Percentiles rank a stretch among this genome's conserved stretches.
These are phyloP conservation scores for Condylostoma magnum DNA, from an alignment of 169 alveolate genomes.

Conservation along the genomic window DNA sequence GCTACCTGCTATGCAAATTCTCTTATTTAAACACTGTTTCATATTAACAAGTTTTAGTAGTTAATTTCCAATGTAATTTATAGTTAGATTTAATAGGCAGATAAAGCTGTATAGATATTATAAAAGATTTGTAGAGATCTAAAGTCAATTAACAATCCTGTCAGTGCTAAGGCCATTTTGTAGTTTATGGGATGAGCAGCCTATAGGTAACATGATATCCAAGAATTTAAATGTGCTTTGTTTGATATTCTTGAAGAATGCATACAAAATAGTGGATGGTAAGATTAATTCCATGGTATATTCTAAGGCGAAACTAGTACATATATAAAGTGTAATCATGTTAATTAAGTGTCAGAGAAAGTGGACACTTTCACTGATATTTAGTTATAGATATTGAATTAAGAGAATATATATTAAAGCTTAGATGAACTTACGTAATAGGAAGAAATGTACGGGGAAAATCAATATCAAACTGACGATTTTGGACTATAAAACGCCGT, in stretches of 20 bases:
- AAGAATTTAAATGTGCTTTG: constrained; percentile 62
- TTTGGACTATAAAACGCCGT: constrained; percentile 65
- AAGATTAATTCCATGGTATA: constrained; percentile 53
- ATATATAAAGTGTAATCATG: constrained; percentile 53
- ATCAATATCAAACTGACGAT: constrained; percentile 60
- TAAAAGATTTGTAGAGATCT: constrained; percentile 66
- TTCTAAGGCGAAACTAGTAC: constrained; percentile 57
- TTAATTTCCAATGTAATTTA: too few species aligned
- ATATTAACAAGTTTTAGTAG: too few species aligned
- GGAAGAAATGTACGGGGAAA: constrained; percentile 62
- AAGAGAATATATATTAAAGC: constrained; percentile 57
- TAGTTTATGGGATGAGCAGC: constrained; percentile 63
- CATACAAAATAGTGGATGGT: constrained; percentile 55
- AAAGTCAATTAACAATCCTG: constrained; percentile 49
- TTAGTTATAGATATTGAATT: constrained; percentile 55
- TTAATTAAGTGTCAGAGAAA: constrained; percentile 45
- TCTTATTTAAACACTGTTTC: constrained; percentile 57
- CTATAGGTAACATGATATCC: constrained; percentile 65
- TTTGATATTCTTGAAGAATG: constrained; percentile 62
- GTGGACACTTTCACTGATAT: constrained; percentile 58
- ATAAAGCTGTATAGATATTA: too few species aligned
- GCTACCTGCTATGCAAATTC: constrained; percentile 71
- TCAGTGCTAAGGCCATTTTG: constrained; percentile 51
- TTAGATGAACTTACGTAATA: constrained; percentile 53
- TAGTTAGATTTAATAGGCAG: too few species aligned